phyloP scores from a whole-genome alignment of 306 rosid species.

The Crotalaria pallida region DNA sequence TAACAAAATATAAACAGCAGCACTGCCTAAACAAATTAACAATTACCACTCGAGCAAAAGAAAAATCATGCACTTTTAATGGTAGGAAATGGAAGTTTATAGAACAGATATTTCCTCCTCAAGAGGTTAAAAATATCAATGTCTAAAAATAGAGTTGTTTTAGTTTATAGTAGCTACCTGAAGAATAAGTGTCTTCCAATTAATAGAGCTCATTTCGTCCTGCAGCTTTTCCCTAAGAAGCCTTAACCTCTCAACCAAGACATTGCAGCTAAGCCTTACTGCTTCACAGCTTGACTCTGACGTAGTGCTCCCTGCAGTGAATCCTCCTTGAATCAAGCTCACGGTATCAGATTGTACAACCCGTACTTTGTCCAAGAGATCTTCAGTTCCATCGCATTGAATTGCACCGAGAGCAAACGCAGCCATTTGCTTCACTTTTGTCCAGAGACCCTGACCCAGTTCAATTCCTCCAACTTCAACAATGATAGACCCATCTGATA shows the following conservation, averaged over 20 bases:
- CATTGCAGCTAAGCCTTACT: conserved; percentile 61
- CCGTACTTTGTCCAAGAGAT: conserved; percentile 57
- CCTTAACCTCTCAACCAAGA: conserved; percentile 67
- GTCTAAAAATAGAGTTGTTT: not conserved
- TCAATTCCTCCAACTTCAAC: conserved; percentile 94
- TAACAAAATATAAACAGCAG: not conserved
- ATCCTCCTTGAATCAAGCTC: conserved; percentile 80
- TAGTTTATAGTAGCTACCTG: conserved; percentile 45
- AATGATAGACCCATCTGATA: conserved; percentile 62
- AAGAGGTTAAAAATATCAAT: not conserved
- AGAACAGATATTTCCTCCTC: not conserved
- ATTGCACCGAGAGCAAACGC: conserved; percentile 56
- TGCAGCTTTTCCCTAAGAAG: conserved; percentile 51
- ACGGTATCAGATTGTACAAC: conserved; percentile 74
- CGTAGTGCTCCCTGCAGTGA: conserved; percentile 81
- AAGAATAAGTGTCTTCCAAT: conserved; percentile 68
- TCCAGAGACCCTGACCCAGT: conserved; percentile 97
- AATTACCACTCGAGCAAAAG: not conserved
- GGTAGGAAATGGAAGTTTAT: not conserved
- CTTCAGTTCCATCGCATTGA: conserved; percentile 36
- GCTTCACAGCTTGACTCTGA: conserved; percentile 89
- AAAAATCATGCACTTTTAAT: not conserved
- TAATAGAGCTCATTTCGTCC: conserved; percentile 49
- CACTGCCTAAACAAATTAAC: not conserved
- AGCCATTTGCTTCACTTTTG: conserved; percentile 78